A percentile compares a stretch with the other conserved stretches of the same genome.
Evolutionary conservation across 2,329 filamentous ascomycete species (phyloP).

Genomic region (Colletotrichum musae): DNA sequence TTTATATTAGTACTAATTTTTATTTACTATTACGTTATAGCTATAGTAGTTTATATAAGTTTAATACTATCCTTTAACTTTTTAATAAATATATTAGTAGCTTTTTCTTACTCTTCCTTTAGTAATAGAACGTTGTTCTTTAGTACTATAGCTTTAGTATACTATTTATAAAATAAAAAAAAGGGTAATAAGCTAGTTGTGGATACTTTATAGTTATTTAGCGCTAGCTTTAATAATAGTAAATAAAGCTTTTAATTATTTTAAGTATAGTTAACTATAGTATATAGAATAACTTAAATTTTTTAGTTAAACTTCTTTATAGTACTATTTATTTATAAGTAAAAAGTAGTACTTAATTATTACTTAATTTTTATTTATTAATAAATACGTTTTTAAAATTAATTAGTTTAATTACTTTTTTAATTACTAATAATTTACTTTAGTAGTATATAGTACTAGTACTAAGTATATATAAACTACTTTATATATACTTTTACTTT

Average conservation of each 20-base stretch:
- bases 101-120: too few species aligned
- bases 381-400: not conserved
- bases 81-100: too few species aligned
- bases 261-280: not conserved
- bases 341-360: not conserved
- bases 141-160: not conserved
- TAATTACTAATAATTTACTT: not conserved
- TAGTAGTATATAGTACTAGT: not conserved
- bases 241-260: conserved; percentile 5
- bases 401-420: not conserved
- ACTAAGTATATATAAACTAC: not conserved
- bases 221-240: conserved; percentile 1
- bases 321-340: conserved; percentile 2
- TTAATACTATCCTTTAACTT: too few species aligned
- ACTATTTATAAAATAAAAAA: conserved; percentile 1
- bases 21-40: too few species aligned
- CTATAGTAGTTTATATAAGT: too few species aligned
- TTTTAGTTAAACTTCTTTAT: not conserved
- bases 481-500: too few species aligned
- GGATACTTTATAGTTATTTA: conserved; percentile 13
- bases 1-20: too few species aligned
- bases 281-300: not conserved
- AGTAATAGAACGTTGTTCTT: too few species aligned
- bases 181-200: not conserved
- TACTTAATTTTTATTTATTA: not conserved